Evolutionary conservation across 108 stramenopile species (phyloP).

Genomic region (Cyclotella baltica): DNA sequence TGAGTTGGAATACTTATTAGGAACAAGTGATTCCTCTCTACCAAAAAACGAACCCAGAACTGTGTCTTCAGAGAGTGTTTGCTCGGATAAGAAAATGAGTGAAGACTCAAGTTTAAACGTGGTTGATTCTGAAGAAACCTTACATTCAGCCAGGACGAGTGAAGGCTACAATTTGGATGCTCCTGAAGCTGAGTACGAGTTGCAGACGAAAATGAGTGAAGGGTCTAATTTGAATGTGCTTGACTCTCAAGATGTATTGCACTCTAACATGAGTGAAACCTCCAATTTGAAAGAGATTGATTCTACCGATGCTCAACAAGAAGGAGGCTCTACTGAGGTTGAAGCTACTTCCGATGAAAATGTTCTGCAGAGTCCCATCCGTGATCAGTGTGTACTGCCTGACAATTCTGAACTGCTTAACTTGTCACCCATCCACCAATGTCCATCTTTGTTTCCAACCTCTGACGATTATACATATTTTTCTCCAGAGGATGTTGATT

Average conservation of each 20-base stretch:
- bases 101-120: not conserved
- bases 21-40: not conserved
- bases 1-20: not conserved
- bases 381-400: not conserved
- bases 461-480: not conserved
- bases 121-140: not conserved
- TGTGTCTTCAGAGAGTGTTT: not conserved
- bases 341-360: too few relatives aligned
- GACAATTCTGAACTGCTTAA: not conserved
- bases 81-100: not conserved
- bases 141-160: too few relatives aligned
- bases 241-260: too few relatives aligned
- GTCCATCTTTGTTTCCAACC: not conserved
- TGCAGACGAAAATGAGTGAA: too few relatives aligned
- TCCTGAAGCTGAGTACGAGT: too few relatives aligned
- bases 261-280: too few relatives aligned
- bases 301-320: too few relatives aligned
- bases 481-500: not conserved
- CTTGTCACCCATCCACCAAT: not conserved
- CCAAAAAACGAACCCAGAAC: not conserved
- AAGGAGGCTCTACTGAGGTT: too few relatives aligned
- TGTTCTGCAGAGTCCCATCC: not conserved
- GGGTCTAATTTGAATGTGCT: too few relatives aligned
- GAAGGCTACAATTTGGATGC: too few relatives aligned
- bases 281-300: too few relatives aligned